A percentile compares a stretch with the other conserved stretches of the same genome.
Evolutionary conservation across 2,329 filamentous ascomycete species (phyloP).

Genomic region (Trichoderma semiorbis): DNA sequence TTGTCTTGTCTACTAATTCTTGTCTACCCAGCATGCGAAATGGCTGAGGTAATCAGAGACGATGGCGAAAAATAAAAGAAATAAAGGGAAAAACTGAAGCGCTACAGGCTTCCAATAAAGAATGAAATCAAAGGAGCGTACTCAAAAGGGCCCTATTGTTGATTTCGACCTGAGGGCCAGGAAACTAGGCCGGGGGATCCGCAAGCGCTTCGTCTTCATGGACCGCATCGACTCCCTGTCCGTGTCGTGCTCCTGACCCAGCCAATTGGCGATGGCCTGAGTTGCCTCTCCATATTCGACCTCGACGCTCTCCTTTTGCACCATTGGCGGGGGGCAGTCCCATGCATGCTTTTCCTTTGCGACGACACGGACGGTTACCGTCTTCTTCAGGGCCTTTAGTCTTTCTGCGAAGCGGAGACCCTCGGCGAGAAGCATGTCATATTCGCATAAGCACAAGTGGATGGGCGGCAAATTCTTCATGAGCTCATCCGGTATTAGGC

Average conservation of each 20-base stretch:
- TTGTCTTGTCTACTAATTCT: slow-evolving; percentile 1
- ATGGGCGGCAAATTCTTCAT: slow-evolving; percentile 51
- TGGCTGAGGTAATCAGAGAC: not conserved
- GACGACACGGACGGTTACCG: slow-evolving; percentile 41
- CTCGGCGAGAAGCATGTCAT: slow-evolving; percentile 61
- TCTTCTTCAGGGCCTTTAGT: slow-evolving; percentile 38
- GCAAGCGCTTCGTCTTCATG: slow-evolving; percentile 32
- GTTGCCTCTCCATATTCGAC: slow-evolving; percentile 46
- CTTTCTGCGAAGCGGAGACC: slow-evolving; percentile 59
- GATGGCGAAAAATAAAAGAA: not conserved
- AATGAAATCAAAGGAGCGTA: not conserved
- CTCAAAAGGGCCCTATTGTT: slow-evolving; percentile 25
- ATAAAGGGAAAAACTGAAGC: not conserved
- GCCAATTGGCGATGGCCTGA: slow-evolving; percentile 40
- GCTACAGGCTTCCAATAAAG: not conserved
- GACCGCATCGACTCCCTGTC: slow-evolving; percentile 36
- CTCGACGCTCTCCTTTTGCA: slow-evolving; percentile 42
- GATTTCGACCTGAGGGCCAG: slow-evolving; percentile 33
- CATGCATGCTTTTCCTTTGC: slow-evolving; percentile 46
- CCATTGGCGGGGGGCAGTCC: slow-evolving; percentile 46
- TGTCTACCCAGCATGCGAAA: not conserved
- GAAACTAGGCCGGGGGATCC: slow-evolving; percentile 30
- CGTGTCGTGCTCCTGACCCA: slow-evolving; percentile 37
- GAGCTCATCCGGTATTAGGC: slow-evolving; percentile 51
- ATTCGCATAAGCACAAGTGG: slow-evolving; percentile 60